phyloP scores from a whole-genome alignment of 2,329 filamentous ascomycete species.

The Nothomitra cinnamomea region DNA sequence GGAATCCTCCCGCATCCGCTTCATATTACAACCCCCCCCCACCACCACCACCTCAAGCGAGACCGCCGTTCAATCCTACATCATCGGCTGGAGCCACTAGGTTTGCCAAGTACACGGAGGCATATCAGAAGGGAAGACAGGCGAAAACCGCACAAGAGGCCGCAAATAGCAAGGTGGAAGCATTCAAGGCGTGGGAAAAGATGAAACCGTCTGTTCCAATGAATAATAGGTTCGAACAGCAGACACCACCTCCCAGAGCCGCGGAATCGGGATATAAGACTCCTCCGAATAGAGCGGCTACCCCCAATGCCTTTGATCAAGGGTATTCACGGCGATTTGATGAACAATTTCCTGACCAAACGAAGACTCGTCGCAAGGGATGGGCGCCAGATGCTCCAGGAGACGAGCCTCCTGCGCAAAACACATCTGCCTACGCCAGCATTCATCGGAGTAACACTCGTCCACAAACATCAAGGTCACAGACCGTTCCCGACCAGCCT shows the following conservation, averaged over 20 bases:
- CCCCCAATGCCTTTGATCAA: background rate
- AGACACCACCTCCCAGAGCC: background rate
- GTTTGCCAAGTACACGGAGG: constrained; percentile 3
- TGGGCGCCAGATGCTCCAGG: constrained; percentile 41
- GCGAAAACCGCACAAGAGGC: background rate
- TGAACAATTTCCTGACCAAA: background rate
- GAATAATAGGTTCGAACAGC: background rate
- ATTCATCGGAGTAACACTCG: constrained; percentile 7
- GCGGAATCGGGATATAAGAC: background rate
- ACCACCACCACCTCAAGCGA: background rate
- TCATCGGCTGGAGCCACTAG: constrained; percentile 1
- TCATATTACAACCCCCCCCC: background rate
- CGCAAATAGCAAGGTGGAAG: background rate
- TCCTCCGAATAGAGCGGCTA: background rate
- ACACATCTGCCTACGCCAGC: constrained; percentile 32
- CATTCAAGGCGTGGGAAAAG: constrained; percentile 1
- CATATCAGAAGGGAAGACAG: background rate
- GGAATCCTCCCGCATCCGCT: background rate
- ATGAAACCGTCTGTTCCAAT: constrained; percentile 2
- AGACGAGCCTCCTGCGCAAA: constrained; percentile 39
- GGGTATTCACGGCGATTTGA: background rate
- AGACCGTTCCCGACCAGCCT: constrained; percentile 15
- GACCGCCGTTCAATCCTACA: background rate
- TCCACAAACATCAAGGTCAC: constrained; percentile 15
- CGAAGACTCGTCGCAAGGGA: constrained; percentile 17